These are phyloP conservation scores for Leishmania mexicana DNA, from an alignment of 208 protist genomes.

Conservation along the genomic window DNA sequence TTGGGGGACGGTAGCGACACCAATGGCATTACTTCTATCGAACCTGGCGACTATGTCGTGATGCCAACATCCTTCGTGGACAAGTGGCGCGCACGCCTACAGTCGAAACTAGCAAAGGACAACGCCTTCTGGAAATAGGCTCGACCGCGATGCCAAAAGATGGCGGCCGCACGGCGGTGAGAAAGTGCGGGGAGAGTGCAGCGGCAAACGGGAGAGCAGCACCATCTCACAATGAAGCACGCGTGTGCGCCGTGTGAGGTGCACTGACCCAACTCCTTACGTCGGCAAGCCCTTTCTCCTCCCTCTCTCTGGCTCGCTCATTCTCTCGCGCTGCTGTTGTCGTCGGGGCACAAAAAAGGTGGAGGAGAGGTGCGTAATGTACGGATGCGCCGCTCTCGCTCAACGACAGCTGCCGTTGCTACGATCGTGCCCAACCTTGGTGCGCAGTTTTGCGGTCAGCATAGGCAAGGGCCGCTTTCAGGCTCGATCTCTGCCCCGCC, in stretches of 20 bases:
- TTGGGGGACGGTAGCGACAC: not conserved
- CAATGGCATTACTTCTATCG: constrained; percentile 9
- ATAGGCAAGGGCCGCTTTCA: not conserved
- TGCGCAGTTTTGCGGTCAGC: not conserved
- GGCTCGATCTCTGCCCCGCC: not conserved
- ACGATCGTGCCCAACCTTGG: not conserved
- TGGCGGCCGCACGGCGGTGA: not conserved
- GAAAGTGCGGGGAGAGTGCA: not conserved
- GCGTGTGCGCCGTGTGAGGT: not conserved
- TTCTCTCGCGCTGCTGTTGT: not conserved
- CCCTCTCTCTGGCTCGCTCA: not conserved
- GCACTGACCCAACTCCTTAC: not conserved
- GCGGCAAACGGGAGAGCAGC: not conserved
- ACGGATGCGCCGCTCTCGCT: not conserved
- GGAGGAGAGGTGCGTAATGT: not conserved
- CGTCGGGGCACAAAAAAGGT: not conserved
- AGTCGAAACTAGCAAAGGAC: constrained; percentile 66
- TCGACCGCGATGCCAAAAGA: not conserved
- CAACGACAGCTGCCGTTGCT: not conserved
- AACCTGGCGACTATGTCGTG: constrained; percentile 64
- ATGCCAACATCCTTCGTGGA: constrained; percentile 77
- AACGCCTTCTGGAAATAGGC: constrained; percentile 40
- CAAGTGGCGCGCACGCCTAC: constrained; percentile 56
- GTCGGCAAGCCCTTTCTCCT: not conserved
- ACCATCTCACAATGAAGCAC: not conserved